Evolutionary conservation across 1,284 basidiomycete species (phyloP).

Genomic region (Pyrrhoderma noxium): DNA sequence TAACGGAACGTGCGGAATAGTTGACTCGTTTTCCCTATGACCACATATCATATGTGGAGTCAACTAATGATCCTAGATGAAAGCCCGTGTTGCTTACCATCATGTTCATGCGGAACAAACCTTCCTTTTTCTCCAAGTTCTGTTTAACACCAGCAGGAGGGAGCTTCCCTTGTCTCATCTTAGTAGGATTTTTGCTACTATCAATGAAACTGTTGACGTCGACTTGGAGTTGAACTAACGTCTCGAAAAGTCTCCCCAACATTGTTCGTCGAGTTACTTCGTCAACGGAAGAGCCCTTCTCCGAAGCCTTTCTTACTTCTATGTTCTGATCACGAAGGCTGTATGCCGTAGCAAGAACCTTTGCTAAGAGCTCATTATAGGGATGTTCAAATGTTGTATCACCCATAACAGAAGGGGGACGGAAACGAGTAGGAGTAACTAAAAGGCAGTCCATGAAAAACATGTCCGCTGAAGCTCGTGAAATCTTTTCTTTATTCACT

Average conservation of each 20-base stretch:
- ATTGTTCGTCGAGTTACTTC: conserved; percentile 48
- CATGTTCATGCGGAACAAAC: conserved; percentile 98
- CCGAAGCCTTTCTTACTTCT: conserved; percentile 53
- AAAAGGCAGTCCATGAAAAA: conserved; percentile 95
- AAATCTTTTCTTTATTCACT: conserved; percentile 46
- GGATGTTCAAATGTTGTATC: conserved; percentile 94
- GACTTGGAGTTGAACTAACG: conserved; percentile 85
- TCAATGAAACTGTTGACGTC: conserved; percentile 98
- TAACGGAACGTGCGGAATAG: conserved; percentile 97
- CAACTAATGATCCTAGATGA: neutral
- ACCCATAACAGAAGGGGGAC: conserved; percentile 89
- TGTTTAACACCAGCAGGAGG: conserved; percentile 96
- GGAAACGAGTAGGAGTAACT: conserved; percentile 92
- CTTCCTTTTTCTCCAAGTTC: conserved; percentile 97
- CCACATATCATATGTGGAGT: conserved; percentile 11
- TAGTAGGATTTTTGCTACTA: conserved; percentile 89
- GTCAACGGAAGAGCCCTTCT: conserved; percentile 52
- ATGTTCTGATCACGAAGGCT: conserved; percentile 74
- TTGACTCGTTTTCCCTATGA: conserved; percentile 96
- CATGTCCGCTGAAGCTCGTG: conserved; percentile 81
- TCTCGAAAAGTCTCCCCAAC: conserved; percentile 71
- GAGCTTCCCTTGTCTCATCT: conserved; percentile 82
- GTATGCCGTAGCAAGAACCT: conserved; percentile 78
- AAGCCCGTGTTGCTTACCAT: conserved; percentile 59
- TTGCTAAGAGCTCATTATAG: conserved; percentile 91